phyloP scores from a whole-genome alignment of 352 stramenopile species.

The Bremia lactucae region DNA sequence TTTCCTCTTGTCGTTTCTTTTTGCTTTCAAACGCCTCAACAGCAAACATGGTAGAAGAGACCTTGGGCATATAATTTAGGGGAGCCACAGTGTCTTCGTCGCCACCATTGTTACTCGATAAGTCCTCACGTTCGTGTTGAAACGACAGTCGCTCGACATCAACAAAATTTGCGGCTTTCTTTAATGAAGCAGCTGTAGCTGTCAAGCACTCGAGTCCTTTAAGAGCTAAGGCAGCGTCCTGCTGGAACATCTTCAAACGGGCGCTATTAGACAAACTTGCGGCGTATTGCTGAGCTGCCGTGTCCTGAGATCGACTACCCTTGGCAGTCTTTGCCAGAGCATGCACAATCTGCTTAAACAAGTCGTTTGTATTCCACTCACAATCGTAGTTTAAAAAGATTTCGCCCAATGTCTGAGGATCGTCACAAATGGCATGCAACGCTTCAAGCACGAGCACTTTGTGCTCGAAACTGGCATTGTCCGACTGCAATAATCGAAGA shows the following conservation, averaged over 20 bases:
- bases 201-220: slow-evolving; percentile 90
- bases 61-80: slow-evolving; percentile 16
- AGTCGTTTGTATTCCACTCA: slow-evolving; percentile 93
- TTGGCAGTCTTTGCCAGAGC: slow-evolving; percentile 93
- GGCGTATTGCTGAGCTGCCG: slow-evolving; percentile 32
- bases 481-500: slow-evolving; percentile 92
- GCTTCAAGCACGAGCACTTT: slow-evolving; percentile 96
- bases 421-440: slow-evolving; percentile 92
- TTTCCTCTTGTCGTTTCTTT: slow-evolving; percentile 92
- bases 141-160: slow-evolving; percentile 41
- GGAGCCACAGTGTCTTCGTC: slow-evolving; percentile 35
- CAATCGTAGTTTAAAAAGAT: slow-evolving; percentile 99
- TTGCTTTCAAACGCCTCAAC: slow-evolving; percentile 97
- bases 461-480: slow-evolving; percentile 96
- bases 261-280: slow-evolving; percentile 51
- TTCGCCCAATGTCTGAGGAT: slow-evolving; percentile 91
- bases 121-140: slow-evolving; percentile 17
- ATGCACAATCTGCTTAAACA: slow-evolving; percentile 98
- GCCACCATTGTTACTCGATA: slow-evolving; percentile 25
- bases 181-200: slow-evolving; percentile 86
- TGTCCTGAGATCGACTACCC: slow-evolving; percentile 54
- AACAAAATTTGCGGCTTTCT: slow-evolving; percentile 83
- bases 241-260: slow-evolving; percentile 55
- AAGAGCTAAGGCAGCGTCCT: slow-evolving; percentile 62
- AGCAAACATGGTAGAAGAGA: slow-evolving; percentile 48